These are phyloP conservation scores for Xylaria sp. DNA, from an alignment of 495 filamentous ascomycete genomes.

Conservation along the genomic window DNA sequence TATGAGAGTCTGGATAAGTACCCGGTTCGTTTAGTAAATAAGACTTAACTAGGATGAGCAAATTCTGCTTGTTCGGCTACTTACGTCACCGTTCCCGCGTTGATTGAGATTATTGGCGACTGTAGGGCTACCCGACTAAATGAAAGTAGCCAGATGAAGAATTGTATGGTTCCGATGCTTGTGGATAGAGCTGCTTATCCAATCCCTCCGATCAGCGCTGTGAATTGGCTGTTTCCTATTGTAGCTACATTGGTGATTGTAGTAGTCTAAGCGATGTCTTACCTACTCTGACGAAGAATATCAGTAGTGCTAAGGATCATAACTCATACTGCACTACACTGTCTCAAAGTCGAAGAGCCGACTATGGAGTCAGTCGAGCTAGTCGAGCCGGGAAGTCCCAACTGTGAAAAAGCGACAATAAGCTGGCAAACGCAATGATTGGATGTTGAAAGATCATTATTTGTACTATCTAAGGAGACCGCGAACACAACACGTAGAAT, in stretches of 20 bases:
- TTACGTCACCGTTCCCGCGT: not conserved
- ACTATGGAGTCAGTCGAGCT: not conserved
- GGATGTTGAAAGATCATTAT: not conserved
- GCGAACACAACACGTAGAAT: not conserved
- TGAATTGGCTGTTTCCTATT: not conserved
- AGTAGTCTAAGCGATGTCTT: not conserved
- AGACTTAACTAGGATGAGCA: not conserved
- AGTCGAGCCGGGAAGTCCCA: not conserved
- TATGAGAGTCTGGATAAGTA: slow-evolving; percentile 68
- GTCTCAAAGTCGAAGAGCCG: not conserved
- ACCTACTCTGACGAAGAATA: not conserved
- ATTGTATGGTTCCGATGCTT: not conserved
- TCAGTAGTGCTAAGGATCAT: not conserved
- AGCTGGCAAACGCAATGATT: not conserved
- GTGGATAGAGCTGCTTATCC: no score
- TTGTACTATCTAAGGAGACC: not conserved
- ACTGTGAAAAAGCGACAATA: not conserved
- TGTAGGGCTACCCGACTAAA: not conserved
- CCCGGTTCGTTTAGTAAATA: slow-evolving; percentile 49
- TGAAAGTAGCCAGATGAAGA: not conserved
- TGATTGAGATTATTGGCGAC: not conserved
- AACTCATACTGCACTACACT: not conserved
- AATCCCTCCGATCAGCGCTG: no score
- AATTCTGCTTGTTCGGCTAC: not conserved
- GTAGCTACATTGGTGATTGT: not conserved